Base-by-base conservation (phyloP, 371 early-diverging fungal species). In the Coemansia sp. region DNA sequence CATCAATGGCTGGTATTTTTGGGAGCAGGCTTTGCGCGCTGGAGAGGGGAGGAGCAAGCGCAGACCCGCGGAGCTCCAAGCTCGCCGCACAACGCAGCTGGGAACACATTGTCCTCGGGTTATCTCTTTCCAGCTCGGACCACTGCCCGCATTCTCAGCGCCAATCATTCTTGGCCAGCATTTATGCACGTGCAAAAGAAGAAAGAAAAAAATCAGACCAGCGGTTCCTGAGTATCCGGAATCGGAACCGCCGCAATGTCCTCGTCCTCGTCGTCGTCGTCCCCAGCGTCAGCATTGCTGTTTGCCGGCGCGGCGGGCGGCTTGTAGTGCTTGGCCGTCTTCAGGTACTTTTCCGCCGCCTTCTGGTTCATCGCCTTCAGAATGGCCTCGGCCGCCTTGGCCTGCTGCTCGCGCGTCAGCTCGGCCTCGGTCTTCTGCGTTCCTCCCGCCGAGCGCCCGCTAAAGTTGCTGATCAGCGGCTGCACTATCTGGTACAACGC, bases 331-430 rank as follows among this genome's bases (percentile, higher is more conserved):
- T 67, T 72, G 18, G 72, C 72, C 18, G 49, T 60, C 48, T 38
- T 40, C 24, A 55, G 33, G 37, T 72, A 68, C 40, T 49, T 60
- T 31, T 68, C 65, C 1, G 64, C 42, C 9, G 68, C 68, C 40
- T 64, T 34, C 16, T 43, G 52, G 47, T 72, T 72, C 61, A 72
- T 46, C 14, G 57, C 68, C 31, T 38, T 59, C 44, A 72, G 38
- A 12, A 72, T 56, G 10, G 68, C 74, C 54, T 64, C 61, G 16
- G 74, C 74, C 4, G 68, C 74, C 36, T 51, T 51, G 6, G 74
- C 74, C 64, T 72, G 74, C 61, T 72, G 61, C 55, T 72, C 69
- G 32, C 64, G 68, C 18, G 74, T 68, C n/a, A 72, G 49, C 10
- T 57, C 57, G 0, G 58, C 29, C 36, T 24, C 24, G 1, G 64